Evolutionary conservation across 2,329 filamentous ascomycete genomes (phyloP).

Genomic region (Stromatinia cepivora): DNA sequence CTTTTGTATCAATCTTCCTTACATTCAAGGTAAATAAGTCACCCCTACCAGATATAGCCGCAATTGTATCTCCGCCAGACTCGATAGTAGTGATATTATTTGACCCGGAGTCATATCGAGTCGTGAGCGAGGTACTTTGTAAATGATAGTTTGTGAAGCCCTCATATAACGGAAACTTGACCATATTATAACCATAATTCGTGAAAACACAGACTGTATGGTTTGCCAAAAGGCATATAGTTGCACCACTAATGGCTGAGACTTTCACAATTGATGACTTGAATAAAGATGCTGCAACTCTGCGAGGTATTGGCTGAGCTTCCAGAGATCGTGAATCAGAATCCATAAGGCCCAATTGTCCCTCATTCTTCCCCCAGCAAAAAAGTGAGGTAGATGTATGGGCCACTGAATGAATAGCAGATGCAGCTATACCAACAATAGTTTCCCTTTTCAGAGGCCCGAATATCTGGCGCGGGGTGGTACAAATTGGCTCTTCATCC

Average conservation of each 20-base stretch:
- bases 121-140: slow-evolving; percentile 63
- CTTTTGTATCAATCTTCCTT: slow-evolving; percentile 62
- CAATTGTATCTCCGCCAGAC: slow-evolving; percentile 87
- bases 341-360: slow-evolving; percentile 90
- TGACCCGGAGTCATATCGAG: slow-evolving; percentile 61
- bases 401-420: slow-evolving; percentile 86
- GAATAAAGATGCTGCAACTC: slow-evolving; percentile 83
- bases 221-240: slow-evolving; percentile 80
- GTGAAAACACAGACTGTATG: slow-evolving; percentile 92
- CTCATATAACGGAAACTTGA: slow-evolving; percentile 76
- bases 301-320: slow-evolving; percentile 77
- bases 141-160: slow-evolving; percentile 70
- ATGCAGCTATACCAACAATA: slow-evolving; percentile 82
- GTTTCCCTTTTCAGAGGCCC: slow-evolving; percentile 84
- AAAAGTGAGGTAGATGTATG: slow-evolving; percentile 80
- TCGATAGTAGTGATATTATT: slow-evolving; percentile 75
- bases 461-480: slow-evolving; percentile 83
- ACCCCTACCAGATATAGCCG: slow-evolving; percentile 78
- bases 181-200: slow-evolving; percentile 91
- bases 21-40: slow-evolving; percentile 86
- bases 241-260: slow-evolving; percentile 87
- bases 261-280: slow-evolving; percentile 71
- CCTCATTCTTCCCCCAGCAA: slow-evolving; percentile 93
- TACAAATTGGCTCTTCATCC: slow-evolving; percentile 82
- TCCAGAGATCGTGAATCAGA: slow-evolving; percentile 91